Base-by-base conservation (phyloP, 805 yeast genomes). In the Yamadazyma nakazawae region DNA sequence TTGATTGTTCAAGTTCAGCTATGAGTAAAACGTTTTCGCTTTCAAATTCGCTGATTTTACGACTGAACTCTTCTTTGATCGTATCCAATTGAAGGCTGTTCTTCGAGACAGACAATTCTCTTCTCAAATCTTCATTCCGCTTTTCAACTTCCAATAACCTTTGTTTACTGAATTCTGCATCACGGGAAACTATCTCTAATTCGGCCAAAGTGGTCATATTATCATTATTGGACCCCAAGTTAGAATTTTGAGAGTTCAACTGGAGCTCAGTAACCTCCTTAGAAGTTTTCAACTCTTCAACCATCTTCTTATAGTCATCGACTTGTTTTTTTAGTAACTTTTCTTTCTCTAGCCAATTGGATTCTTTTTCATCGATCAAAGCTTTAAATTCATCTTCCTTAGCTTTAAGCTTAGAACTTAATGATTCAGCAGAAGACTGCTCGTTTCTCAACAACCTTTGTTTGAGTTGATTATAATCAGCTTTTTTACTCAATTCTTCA, bases 381-480 rank as follows among this genome's bases (percentile, higher is more conserved):
- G 88, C 82, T 49, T 73, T 69, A 62, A 84, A 70, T 57, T 88
- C 96, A 37, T 82, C 82, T 49, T 88, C 94, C 60, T 87, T 87
- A 5, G 91, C 85, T 18, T 72, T 68, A 11, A 86, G 67, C 54
- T 79, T 75, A 26, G 77, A 72, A 10, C 78, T 72, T 17, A 82
- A 65, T 2, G 76, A 67, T 47, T 78, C 81, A 0, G 82, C 81
- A 32, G 82, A 66, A 46, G 78, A 79, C 54, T 78, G 81, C 60
- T 88, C 95, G 24, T 75, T 65, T 50, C 80, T 76, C 18, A 76
- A 60, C 17, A 88, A 65, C 52, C 88, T 75, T 31, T 76, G 74
- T 58, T 86, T 85, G 49, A 91, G 60, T 43, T 79, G 81, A 34
- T 88, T 92, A 62, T 90, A 90, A 66, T 91, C 96, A 0, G 92